These are phyloP conservation scores for Paramecium octaurelia DNA, from an alignment of 73 alveolate species.

Conservation along the genomic window DNA sequence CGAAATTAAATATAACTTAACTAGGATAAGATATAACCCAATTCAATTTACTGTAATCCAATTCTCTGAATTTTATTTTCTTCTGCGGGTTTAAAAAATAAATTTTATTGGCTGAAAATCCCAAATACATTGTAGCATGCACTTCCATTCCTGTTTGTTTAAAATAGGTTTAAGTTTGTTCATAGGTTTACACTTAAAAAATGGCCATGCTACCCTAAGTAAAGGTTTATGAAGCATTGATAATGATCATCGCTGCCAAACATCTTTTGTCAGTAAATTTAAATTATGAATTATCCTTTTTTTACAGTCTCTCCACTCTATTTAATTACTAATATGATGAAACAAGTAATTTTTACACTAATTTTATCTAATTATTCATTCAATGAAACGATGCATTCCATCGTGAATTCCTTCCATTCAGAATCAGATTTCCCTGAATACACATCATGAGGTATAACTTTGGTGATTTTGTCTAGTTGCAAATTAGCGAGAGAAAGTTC, in stretches of 20 bases:
- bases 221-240: neutral
- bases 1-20: too few relatives aligned
- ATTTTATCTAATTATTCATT: neutral
- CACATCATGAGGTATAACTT: neutral
- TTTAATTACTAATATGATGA: neutral
- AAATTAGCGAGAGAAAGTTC: neutral
- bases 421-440: neutral
- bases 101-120: neutral
- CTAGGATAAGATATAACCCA: neutral
- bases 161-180: neutral
- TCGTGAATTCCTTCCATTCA: neutral
- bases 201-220: neutral
- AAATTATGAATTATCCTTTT: neutral
- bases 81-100: neutral
- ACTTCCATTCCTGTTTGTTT: neutral
- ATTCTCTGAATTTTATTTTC: neutral
- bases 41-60: neutral
- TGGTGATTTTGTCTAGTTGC: neutral
- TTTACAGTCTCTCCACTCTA: neutral
- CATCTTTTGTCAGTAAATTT: neutral
- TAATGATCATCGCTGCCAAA: neutral
- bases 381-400: neutral
- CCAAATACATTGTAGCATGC: slow-evolving; percentile 12
- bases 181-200: neutral
- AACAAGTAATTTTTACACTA: neutral